Evolutionary conservation across 2,329 filamentous ascomycete species (phyloP).

Genomic region (Ceratocystis smalleyi): DNA sequence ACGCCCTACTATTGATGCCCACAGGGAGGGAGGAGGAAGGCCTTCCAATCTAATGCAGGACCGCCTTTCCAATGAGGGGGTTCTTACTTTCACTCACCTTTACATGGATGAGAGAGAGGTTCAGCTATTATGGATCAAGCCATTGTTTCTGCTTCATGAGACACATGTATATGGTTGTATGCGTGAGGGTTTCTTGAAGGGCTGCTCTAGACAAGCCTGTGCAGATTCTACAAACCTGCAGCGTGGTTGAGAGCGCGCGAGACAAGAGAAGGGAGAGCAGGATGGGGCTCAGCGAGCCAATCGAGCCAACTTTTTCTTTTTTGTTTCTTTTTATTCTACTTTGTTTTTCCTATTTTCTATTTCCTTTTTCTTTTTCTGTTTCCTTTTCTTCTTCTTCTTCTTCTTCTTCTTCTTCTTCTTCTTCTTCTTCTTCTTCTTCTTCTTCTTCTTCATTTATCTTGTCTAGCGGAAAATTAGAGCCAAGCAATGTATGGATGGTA

Average conservation of each 20-base stretch:
- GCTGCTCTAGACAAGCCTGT: not conserved
- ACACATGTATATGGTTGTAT: not conserved
- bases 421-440: no score
- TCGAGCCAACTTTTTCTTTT: not conserved
- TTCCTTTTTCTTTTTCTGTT: no score
- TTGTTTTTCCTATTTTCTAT: no score
- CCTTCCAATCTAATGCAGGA: not conserved
- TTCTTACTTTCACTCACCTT: not conserved
- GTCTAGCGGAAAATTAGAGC: no score
- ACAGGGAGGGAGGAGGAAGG: not conserved
- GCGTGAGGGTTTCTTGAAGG: not conserved
- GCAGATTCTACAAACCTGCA: not conserved
- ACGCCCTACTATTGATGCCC: not conserved
- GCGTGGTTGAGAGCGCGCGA: not conserved
- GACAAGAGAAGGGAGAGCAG: not conserved
- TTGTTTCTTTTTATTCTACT: no score
- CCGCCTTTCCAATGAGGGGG: not conserved
- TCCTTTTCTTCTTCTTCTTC: no score
- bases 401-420: no score
- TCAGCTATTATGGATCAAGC: not conserved
- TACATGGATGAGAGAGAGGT: not conserved
- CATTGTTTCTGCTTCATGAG: constrained; percentile 1
- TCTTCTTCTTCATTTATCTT: no score
- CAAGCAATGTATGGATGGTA: not conserved
- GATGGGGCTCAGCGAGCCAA: not conserved